Evolutionary conservation across 1,284 basidiomycete species (phyloP), one percentile per base, ranked within the genome.

Genomic region (Malassezia furfur): DNA sequence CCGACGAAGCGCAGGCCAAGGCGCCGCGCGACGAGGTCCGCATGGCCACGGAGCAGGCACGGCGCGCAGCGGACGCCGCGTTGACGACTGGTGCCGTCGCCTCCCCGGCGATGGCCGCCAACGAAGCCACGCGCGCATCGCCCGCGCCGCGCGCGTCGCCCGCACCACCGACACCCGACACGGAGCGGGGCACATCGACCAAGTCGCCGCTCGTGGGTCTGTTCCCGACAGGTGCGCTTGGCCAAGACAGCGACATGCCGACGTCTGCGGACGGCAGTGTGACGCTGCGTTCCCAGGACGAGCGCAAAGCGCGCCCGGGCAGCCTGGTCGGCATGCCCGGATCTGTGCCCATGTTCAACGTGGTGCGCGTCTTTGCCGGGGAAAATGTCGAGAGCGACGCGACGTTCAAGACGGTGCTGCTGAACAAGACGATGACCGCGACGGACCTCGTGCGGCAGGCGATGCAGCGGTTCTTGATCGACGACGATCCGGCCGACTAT

Each of bases 381-480:
- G 84, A 86, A 60, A 69, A 76, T 19, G 70, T 79, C 57, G 84
- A 91, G 70, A 88, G 88, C 1, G 91, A 96, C 64, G 88, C 90
- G 3, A 94, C 91, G 0, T 98, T 96, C 81, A 96, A 96, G 79
- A 96, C 93, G 1, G 93, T 94, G 0, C 77, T 96, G 19, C 81
- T 96, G 59, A 96, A 91, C 69, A 79, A 86, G 8, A 84, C 83
- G 5, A 96, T 91, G 0, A 86, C 85, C 0, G 83, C 88, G 0
- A 77, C 80, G 0, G 91, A 96, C 54, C 82, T 98, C 25, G 82
- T 96, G 45, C 81, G 83, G 46, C 91, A 98, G 77, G 87, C 91
- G 4, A 84, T 91, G 60, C 91, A 96, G 76, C 83, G 93, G 4
- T 96, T 98, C 81, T 80, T 86, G 30, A 53, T 72, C 28, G 62